phyloP scores from a whole-genome alignment of 2,329 filamentous ascomycete species.

The Graphium sp. region DNA sequence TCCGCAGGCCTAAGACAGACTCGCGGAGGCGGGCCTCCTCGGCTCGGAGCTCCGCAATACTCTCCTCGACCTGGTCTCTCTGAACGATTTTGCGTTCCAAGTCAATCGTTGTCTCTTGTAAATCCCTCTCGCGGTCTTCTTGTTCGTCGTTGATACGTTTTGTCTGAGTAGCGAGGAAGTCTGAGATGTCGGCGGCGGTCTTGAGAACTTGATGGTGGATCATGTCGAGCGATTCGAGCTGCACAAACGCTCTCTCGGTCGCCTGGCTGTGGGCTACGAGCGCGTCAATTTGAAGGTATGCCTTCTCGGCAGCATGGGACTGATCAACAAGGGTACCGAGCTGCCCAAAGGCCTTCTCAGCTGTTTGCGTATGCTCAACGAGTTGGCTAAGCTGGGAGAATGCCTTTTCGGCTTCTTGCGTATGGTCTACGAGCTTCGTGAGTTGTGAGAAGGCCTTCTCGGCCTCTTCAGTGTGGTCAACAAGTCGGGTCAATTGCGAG shows the following conservation, averaged over 20 bases:
- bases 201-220: conserved; percentile 77
- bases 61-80: conserved; percentile 42
- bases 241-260: conserved; percentile 52
- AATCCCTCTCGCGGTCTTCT: conserved; percentile 60
- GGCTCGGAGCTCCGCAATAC: conserved; percentile 29
- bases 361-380: conserved; percentile 45
- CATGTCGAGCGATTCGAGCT: conserved; percentile 70
- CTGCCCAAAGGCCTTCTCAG: conserved; percentile 54
- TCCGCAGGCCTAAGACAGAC: conserved; percentile 39
- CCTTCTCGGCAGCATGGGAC: conserved; percentile 8
- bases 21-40: conserved; percentile 37
- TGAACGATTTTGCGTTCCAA: conserved; percentile 60
- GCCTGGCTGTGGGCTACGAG: conserved; percentile 47
- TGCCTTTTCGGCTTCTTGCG: no score
- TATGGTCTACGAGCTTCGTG: no score
- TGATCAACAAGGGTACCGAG: conserved; percentile 44
- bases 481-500: conserved; percentile 1
- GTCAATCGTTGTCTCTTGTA: conserved; percentile 65
- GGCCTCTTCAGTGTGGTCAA: not conserved
- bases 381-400: conserved; percentile 26
- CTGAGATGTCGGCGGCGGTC: conserved; percentile 69
- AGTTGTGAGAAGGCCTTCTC: not conserved
- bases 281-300: conserved; percentile 18
- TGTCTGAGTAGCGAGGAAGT: conserved; percentile 64
- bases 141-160: conserved; percentile 60